phyloP scores from a whole-genome alignment of 2,329 filamentous ascomycete genomes.

The Fusarium floridanum region DNA sequence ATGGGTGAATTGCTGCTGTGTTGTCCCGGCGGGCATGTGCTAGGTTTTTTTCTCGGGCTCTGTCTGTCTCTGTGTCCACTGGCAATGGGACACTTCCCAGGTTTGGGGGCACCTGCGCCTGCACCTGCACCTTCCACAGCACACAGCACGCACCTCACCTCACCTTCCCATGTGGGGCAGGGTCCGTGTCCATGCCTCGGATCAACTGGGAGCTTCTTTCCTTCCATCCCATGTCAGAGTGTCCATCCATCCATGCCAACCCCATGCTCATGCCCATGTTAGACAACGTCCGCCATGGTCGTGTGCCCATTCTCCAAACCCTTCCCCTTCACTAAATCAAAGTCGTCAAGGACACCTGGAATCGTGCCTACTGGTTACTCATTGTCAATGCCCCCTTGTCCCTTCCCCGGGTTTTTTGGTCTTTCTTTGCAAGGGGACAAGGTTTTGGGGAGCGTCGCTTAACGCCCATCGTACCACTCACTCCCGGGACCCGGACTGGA shows the following conservation, averaged over 20 bases:
- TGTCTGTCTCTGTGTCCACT: conserved; percentile 10
- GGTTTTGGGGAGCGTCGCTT: conserved; percentile 26
- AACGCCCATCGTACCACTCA: conserved; percentile 22
- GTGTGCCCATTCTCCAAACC: conserved; percentile 26
- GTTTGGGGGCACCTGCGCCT: background rate
- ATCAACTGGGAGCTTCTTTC: conserved; percentile 29
- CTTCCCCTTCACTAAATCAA: conserved; percentile 8
- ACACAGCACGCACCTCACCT: conserved; percentile 10
- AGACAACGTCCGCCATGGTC: background rate
- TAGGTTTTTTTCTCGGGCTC: background rate
- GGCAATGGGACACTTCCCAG: conserved; percentile 2
- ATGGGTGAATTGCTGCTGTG: conserved; percentile 32
- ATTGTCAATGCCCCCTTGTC: background rate
- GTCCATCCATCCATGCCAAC: background rate
- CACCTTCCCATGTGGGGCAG: conserved; percentile 31
- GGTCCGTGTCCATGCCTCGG: conserved; percentile 13
- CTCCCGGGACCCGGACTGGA: conserved; percentile 1
- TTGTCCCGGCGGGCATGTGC: background rate
- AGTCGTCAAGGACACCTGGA: conserved; percentile 6
- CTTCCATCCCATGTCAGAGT: conserved; percentile 3
- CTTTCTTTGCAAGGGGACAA: background rate
- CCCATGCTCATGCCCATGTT: background rate
- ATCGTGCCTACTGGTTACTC: conserved; percentile 21
- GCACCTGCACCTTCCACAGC: background rate
- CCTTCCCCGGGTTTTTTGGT: conserved; percentile 37